A percentile compares a stretch with the other conserved stretches of the same genome.
Evolutionary conservation across 192 early-diverging fungal species (phyloP).

Genomic region (Podila clonocystis): DNA sequence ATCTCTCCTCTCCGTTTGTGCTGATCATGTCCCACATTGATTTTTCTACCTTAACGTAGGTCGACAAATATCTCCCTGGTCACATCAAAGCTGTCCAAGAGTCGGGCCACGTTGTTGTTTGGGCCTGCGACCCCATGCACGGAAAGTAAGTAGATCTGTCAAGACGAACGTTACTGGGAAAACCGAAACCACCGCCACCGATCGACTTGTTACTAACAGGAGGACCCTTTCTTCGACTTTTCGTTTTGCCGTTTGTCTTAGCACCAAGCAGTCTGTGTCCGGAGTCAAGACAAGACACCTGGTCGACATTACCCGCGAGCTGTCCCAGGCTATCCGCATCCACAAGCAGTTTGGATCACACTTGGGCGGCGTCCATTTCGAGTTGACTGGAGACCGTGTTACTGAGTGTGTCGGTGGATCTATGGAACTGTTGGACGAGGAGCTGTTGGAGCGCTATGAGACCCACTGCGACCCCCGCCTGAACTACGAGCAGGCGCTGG

Average conservation of each 20-base stretch:
- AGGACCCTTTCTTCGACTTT: background rate
- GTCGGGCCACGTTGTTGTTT: constrained; percentile 90
- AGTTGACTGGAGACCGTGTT: constrained; percentile 96
- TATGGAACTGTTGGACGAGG: constrained; percentile 87
- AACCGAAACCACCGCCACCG: background rate
- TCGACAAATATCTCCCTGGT: constrained; percentile 81
- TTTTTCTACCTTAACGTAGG: constrained; percentile 22
- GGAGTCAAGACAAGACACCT: constrained; percentile 94
- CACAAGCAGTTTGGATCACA: constrained; percentile 79
- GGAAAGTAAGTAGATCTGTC: constrained; percentile 74
- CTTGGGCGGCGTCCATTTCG: constrained; percentile 95
- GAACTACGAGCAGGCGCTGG: constrained; percentile 97
- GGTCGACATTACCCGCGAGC: constrained; percentile 88
- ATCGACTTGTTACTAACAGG: background rate
- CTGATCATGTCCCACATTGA: background rate
- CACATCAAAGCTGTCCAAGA: constrained; percentile 92
- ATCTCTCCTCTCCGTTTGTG: background rate
- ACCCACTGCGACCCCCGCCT: constrained; percentile 97
- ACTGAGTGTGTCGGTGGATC: constrained; percentile 98
- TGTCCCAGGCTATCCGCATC: constrained; percentile 84
- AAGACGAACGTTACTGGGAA: background rate
- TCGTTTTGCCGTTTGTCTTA: constrained; percentile 8
- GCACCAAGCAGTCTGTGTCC: constrained; percentile 80
- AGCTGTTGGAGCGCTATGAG: constrained; percentile 91
- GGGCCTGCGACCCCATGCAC: constrained; percentile 99